Evolutionary conservation across 352 stramenopile genomes (phyloP).

Genomic region (Labyrinthula sp.): DNA sequence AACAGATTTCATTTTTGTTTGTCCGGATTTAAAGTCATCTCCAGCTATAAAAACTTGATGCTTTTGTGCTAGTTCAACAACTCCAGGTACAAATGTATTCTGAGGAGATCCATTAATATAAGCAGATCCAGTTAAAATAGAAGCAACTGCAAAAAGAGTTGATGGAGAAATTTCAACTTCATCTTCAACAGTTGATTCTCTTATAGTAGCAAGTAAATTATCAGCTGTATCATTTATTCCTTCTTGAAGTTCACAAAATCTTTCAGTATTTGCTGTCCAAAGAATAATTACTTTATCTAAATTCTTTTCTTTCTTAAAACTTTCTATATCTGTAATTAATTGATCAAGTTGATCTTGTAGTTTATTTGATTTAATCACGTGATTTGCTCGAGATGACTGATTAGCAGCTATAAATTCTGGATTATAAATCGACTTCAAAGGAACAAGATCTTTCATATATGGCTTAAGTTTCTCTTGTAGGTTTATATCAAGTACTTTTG

Average conservation of each 20-base stretch:
- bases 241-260: constrained; percentile 85
- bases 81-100: constrained; percentile 96
- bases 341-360: constrained; percentile 45
- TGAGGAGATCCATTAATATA: constrained; percentile 98
- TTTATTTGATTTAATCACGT: constrained; percentile 83
- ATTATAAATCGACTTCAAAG: constrained; percentile 91
- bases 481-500: constrained; percentile 78
- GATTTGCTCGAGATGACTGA: constrained; percentile 88
- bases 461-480: constrained; percentile 86
- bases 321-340: constrained; percentile 66
- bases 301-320: constrained; percentile 78
- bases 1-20: constrained; percentile 98
- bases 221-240: constrained; percentile 93
- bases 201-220: constrained; percentile 84
- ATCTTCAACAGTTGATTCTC: constrained; percentile 65
- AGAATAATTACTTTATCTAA: constrained; percentile 94
- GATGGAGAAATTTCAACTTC: constrained; percentile 76
- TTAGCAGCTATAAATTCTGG: constrained; percentile 98
- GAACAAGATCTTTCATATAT: constrained; percentile 82
- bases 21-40: constrained; percentile 97
- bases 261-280: constrained; percentile 98
- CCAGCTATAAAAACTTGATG: constrained; percentile 88
- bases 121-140: constrained; percentile 86
- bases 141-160: constrained; percentile 89
- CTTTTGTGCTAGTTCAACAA: constrained; percentile 73